Evolutionary conservation across 176 grass and related monocot genomes (phyloP), one percentile per base, ranked within the genome.

Genomic region (Triticum monococcum): DNA sequence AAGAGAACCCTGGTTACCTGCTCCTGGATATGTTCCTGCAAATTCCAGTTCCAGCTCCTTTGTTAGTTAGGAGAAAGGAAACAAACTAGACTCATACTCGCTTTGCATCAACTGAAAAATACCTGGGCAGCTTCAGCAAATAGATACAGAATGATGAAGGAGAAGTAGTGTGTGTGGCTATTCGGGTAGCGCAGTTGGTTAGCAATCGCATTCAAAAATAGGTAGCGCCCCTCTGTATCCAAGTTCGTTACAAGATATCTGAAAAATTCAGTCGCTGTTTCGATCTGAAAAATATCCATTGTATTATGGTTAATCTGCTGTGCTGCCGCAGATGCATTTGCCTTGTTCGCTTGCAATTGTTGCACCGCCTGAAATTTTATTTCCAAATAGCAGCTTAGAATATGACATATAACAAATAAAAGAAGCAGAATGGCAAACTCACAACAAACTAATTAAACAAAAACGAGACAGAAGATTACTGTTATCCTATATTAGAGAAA

Each of bases 141-240:
- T 52, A 97, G 87, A 82, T 94, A 92, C 54, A 94, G 84, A 66
- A 94, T 93, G 33, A 97, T 89, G 68, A 94, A 97, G 32, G 92
- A 97, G 67, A 92, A 97, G 88, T 94, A 97, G 89, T 97, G 95
- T 33, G 95, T 97, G 72, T 97, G 92, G 77, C 78, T 97, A 77
- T 97, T 97, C 41, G 95, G 95, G 41, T 92, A 97, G 26, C 95
- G 79, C 66, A 97, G 74, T 65, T 97, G 90, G 90, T 97, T 97
- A 26, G 92, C 88, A 23, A 97, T 91, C 45, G 95, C 95, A 87
- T 97, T 97, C 83, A 97, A 81, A 30, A 97, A 83, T 72, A 92
- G 87, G 77, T 94, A 94, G 60, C 95, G 92, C 1, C 95, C 95
- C 88, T 97, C 92, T 26, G 92, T 89, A 78, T 97, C 95, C 71